Conservation (phyloP, 2,329 filamentous ascomycete species). For the Monilinia polystroma region DNA sequence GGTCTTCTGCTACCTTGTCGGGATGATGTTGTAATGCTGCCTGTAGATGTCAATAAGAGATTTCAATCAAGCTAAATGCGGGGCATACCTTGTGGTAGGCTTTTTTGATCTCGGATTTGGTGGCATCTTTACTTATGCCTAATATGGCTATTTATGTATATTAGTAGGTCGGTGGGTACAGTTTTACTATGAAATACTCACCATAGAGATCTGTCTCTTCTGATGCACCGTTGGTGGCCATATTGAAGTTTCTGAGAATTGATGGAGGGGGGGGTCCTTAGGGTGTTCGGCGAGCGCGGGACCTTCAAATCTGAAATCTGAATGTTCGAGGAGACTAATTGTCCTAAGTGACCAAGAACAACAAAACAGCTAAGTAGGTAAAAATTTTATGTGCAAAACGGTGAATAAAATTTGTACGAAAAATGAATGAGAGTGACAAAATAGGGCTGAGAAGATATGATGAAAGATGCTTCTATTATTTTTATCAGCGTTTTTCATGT, state of each 20-base stretch:
- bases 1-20: constrained; percentile 88
- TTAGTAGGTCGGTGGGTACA: constrained; percentile 9
- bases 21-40: constrained; percentile 86
- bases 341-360: neutral
- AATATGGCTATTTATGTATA: constrained; percentile 66
- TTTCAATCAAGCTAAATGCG: constrained; percentile 23
- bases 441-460: constrained; percentile 16
- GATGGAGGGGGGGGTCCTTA: constrained; percentile 12
- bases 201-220: constrained; percentile 61
- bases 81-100: constrained; percentile 82
- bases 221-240: constrained; percentile 36
- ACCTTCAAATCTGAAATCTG: neutral
- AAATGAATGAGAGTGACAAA: constrained; percentile 4
- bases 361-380: neutral
- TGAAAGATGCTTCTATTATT: constrained; percentile 12
- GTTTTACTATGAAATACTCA: constrained; percentile 40
- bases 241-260: constrained; percentile 26
- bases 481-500: constrained; percentile 10
- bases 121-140: constrained; percentile 68
- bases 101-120: constrained; percentile 84
- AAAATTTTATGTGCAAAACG: constrained; percentile 15
- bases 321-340: neutral
- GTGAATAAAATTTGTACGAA: constrained; percentile 6
- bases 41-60: constrained; percentile 47
- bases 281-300: constrained; percentile 3